A percentile compares a stretch with the other conserved stretches of the same genome.
Evolutionary conservation across 75 land plant genomes (phyloP).

Genomic region (Gnetum montanum): DNA sequence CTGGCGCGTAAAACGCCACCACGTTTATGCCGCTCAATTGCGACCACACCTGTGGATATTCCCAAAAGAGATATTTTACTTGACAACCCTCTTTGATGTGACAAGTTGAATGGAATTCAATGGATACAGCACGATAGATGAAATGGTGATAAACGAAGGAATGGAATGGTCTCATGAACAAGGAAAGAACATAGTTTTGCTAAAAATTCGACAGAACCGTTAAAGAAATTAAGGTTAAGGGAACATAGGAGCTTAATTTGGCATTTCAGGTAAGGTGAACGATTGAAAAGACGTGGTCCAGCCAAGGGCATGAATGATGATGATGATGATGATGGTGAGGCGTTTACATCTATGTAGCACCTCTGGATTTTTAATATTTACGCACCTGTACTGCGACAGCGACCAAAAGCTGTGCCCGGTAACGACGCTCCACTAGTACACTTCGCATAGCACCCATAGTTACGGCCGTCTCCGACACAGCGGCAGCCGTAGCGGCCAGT

Average conservation of each 20-base stretch:
- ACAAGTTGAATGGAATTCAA: too few species aligned
- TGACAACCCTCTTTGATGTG: too few species aligned
- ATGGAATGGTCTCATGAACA: too few species aligned
- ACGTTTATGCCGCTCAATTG: constrained; percentile 5
- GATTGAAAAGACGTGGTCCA: constrained; percentile 33
- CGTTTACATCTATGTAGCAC: constrained; percentile 40
- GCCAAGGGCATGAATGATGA: constrained; percentile 33
- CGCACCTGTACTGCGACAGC: constrained; percentile 22
- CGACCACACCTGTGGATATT: neutral
- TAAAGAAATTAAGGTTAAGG: too few species aligned
- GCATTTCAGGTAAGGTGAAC: too few species aligned
- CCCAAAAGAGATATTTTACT: neutral
- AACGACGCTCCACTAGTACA: too few species aligned
- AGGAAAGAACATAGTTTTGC: too few species aligned
- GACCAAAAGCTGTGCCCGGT: too few species aligned
- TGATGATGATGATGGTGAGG: constrained; percentile 40
- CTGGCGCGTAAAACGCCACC: constrained; percentile 18
- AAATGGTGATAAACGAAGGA: constrained; percentile 54
- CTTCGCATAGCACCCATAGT: constrained; percentile 23
- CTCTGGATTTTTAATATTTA: constrained; percentile 24
- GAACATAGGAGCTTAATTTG: too few species aligned
- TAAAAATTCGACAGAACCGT: too few species aligned
- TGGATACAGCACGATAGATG: constrained; percentile 41
- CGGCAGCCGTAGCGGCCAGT: constrained; percentile 25
- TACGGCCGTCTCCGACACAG: too few species aligned